Percentiles rank a stretch among this genome's conserved stretches.
Conservation (phyloP, 2,329 filamentous ascomycete genomes). For the Cytospora mali region DNA sequence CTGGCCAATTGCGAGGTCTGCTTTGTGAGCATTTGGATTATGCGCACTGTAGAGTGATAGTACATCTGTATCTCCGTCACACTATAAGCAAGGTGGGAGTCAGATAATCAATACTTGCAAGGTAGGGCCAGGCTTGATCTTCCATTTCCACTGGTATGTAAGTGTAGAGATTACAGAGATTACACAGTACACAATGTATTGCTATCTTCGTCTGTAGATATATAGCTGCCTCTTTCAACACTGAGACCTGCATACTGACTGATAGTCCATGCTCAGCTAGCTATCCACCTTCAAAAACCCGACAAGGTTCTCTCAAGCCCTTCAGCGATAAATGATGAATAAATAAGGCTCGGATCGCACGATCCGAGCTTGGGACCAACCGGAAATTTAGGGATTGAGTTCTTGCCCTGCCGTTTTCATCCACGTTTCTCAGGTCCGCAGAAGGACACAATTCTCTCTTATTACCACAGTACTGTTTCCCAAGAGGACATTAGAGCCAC, state of each 20-base stretch:
- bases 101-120: not conserved
- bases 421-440: not conserved
- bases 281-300: not conserved
- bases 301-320: too few relatives aligned
- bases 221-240: too few relatives aligned
- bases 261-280: not conserved
- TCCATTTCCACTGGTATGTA: not conserved
- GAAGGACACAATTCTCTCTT: not conserved
- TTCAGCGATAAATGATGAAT: not conserved
- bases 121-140: not conserved
- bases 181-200: too few relatives aligned
- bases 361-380: slow-evolving; percentile 1
- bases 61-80: not conserved
- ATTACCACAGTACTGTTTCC: too few relatives aligned
- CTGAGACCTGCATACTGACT: not conserved
- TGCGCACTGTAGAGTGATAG: not conserved
- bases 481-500: not conserved
- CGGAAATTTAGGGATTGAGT: not conserved
- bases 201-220: too few relatives aligned
- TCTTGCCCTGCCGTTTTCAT: not conserved
- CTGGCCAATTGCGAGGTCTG: not conserved
- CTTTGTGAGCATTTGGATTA: not conserved
- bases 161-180: too few relatives aligned
- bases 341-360: not conserved
- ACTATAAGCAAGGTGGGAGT: not conserved